Conservation (phyloP, 345 rosid genomes). For the Pseudoturritis turrita region DNA sequence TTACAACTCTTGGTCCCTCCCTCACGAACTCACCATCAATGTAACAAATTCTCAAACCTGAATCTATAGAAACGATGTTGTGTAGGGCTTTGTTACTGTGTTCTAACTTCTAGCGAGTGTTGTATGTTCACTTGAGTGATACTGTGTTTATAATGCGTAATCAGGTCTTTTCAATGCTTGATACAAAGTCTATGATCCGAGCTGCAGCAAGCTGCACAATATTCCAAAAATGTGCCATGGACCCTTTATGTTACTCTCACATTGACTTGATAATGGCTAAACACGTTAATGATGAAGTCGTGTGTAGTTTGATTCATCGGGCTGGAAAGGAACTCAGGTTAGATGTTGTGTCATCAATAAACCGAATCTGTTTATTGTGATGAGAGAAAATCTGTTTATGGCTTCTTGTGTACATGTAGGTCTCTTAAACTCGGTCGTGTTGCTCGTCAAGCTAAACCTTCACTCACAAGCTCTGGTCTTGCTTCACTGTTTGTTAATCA, state of each 20-base stretch:
- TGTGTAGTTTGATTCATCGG: conserved; percentile 72
- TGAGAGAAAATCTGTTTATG: no score
- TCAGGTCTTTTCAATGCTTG: conserved; percentile 83
- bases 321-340: conserved; percentile 80
- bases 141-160: neutral
- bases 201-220: conserved; percentile 71
- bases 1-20: neutral
- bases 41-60: no score
- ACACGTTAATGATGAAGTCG: conserved; percentile 60
- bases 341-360: neutral
- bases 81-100: no score
- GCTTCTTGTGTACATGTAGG: conserved; percentile 39
- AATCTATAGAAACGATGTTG: no score
- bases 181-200: conserved; percentile 72
- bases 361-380: neutral
- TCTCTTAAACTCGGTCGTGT: conserved; percentile 75
- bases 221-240: conserved; percentile 81
- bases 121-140: neutral
- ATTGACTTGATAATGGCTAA: conserved; percentile 73
- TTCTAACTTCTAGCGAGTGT: no score
- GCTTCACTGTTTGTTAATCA: conserved; percentile 32
- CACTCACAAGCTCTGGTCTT: conserved; percentile 62
- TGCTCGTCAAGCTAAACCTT: conserved; percentile 27
- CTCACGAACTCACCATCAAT: neutral
- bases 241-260: conserved; percentile 64